These are phyloP conservation scores for Aspergillus sp. DNA, from an alignment of 2,329 filamentous ascomycete genomes.

Conservation along the genomic window DNA sequence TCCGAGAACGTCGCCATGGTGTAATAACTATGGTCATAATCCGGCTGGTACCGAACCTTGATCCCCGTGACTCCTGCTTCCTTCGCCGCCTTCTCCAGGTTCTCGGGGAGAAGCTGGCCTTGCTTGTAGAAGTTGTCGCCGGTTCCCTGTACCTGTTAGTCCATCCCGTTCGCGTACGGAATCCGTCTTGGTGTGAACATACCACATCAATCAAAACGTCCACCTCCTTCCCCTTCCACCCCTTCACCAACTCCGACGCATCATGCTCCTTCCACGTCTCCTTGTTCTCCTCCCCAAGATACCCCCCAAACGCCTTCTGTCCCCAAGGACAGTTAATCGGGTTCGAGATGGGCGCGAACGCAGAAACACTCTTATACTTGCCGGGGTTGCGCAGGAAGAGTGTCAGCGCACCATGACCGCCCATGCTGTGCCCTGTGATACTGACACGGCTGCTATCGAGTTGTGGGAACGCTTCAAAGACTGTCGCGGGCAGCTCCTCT, in stretches of 20 bases:
- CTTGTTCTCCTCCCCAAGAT: conserved; percentile 74
- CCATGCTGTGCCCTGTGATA: conserved; percentile 96
- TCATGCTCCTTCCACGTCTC: conserved; percentile 86
- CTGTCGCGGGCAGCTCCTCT: conserved; percentile 75
- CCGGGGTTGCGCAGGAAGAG: conserved; percentile 85
- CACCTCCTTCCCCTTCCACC: conserved; percentile 68
- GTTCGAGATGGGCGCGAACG: conserved; percentile 88
- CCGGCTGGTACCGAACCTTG: conserved; percentile 78
- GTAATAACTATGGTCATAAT: conserved; percentile 96
- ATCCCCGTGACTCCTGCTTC: conserved; percentile 71
- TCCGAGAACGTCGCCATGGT: conserved; percentile 89
- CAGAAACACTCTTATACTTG: conserved; percentile 82
- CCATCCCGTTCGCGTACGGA: neutral
- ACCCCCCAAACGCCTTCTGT: conserved; percentile 89
- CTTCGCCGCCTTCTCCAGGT: conserved; percentile 77
- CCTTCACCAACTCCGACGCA: conserved; percentile 82
- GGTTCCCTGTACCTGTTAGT: conserved; percentile 62
- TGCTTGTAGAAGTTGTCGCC: conserved; percentile 97
- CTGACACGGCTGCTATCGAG: conserved; percentile 71
- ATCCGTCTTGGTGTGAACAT: conserved; percentile 34
- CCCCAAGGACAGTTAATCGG: conserved; percentile 87
- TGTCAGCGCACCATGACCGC: conserved; percentile 90
- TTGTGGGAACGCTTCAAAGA: conserved; percentile 70
- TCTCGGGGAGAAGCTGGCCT: conserved; percentile 88
- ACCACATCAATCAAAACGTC: conserved; percentile 86